These are phyloP conservation scores for Puccinia hordei DNA, from an alignment of 1,284 basidiomycete species.

Conservation along the genomic window DNA sequence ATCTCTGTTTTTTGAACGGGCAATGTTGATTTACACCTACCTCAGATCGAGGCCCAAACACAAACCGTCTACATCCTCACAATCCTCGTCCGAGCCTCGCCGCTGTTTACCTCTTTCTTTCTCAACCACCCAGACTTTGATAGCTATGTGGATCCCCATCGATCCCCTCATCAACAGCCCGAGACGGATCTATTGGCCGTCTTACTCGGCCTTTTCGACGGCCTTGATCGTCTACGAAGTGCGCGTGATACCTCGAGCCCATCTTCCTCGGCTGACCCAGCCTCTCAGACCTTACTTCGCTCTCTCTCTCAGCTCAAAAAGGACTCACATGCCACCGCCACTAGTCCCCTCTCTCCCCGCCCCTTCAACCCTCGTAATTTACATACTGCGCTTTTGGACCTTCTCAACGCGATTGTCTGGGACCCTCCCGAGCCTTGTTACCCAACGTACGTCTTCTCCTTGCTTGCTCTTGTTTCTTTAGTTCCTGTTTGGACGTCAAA, in stretches of 20 bases:
- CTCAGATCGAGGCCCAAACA: slow-evolving; percentile 23
- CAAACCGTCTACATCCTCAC: slow-evolving; percentile 13
- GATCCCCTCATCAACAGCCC: too few relatives aligned
- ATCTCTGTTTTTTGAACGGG: not conserved
- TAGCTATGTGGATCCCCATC: not conserved
- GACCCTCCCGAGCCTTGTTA: slow-evolving; percentile 40
- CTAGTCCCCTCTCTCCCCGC: not conserved
- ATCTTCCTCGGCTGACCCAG: not conserved
- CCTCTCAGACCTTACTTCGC: not conserved
- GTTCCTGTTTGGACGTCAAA: not conserved
- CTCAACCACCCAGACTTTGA: slow-evolving; percentile 28
- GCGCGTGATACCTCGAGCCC: not conserved
- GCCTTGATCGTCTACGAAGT: not conserved
- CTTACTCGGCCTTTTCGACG: not conserved
- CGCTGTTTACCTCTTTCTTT: slow-evolving; percentile 26
- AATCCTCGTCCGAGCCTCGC: slow-evolving; percentile 15
- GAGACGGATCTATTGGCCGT: not conserved
- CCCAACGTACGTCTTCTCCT: slow-evolving; percentile 3
- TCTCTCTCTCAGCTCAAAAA: too few relatives aligned
- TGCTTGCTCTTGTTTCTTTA: not conserved
- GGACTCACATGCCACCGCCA: not conserved
- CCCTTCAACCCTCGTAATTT: not conserved
- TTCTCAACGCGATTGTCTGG: slow-evolving; percentile 23
- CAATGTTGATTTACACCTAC: not conserved
- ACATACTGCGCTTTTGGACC: not conserved